A percentile compares a stretch with the other conserved stretches of the same genome.
Conservation (phyloP, 169 alveolate species). For the Plasmodium inui region DNA sequence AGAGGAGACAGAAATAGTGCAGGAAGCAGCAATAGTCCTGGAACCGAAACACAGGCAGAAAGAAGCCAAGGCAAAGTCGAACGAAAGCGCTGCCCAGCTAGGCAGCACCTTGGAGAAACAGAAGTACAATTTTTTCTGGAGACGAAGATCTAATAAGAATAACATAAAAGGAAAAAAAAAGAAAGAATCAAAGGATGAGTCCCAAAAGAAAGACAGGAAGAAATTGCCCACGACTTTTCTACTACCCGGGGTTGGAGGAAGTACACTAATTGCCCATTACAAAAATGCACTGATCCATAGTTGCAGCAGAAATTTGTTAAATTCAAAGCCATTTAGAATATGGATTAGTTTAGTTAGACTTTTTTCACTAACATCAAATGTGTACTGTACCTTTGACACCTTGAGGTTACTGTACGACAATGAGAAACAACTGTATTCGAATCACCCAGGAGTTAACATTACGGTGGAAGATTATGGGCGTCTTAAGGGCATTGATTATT, state of each 20-base stretch:
- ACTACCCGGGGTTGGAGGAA: conserved; percentile 63
- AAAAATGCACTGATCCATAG: conserved; percentile 29
- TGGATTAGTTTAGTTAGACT: conserved; percentile 49
- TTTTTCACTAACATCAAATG: conserved; percentile 23
- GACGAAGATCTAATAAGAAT: neutral
- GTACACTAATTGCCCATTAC: conserved; percentile 55
- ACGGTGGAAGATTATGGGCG: conserved; percentile 38
- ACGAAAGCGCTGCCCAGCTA: neutral
- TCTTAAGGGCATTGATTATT: conserved; percentile 39
- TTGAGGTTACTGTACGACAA: conserved; percentile 25
- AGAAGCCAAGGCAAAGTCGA: neutral
- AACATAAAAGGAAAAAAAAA: neutral
- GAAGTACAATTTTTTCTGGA: neutral
- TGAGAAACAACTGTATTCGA: conserved; percentile 3
- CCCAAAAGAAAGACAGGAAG: neutral
- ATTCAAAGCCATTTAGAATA: conserved; percentile 52
- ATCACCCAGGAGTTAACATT: conserved; percentile 43
- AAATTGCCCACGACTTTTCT: conserved; percentile 5
- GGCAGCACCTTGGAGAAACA: neutral
- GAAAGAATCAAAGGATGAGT: neutral
- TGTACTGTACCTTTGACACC: conserved; percentile 54
- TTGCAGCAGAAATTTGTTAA: conserved; percentile 12
- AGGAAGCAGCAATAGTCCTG: neutral
- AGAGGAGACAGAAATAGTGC: neutral
- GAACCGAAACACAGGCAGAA: neutral